Evolutionary conservation across 1,284 basidiomycete species (phyloP), one percentile per base, ranked within the genome.

Genomic region (Melanopsichium pennsylvanicum): DNA sequence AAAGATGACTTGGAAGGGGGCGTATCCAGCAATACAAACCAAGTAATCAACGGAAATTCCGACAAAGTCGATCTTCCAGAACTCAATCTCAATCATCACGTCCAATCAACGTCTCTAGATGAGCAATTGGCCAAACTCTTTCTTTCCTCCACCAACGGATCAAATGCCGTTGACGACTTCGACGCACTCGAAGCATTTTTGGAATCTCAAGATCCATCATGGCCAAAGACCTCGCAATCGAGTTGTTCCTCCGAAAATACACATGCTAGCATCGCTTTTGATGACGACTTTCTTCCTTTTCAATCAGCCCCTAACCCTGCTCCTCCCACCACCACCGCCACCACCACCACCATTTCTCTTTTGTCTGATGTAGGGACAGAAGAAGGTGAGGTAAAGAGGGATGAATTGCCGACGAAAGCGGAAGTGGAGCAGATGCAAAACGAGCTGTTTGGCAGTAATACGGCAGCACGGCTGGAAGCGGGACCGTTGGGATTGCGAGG

Each of bases 111-210:
- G 31, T 49, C 49, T n/a, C 34, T 66, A 7, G 58, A 71, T 39
- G 57, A 58, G 37, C 46, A 59, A 29, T 44, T 69, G 5, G 56
- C 66, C 13, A 50, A 55, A n/a, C 50, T 62, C 11, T 69, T 62
- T 35, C 56, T 63, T 16, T 25, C 52, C 32, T 33, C 45, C 13
- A 36, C 41, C 19, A 16, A 23, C 29, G 43, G 34, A n/a, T n/a
- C n/a, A n/a, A n/a, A n/a, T n/a, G n/a, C n/a, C n/a, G n/a, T n/a
- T n/a, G 21, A 6, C 15, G 64, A 62, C 11, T 23, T 69, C 12
- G 60, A 58, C 7, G 44, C 68, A 27, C 54, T 71, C 15, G 69
- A 71, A 56, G 69, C 51, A 3, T 71, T 71, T 18, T 51, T 71
- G 13, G 54, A 68, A 13, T 56, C 56, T 5, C 29, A 68, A 43